A percentile compares a stretch with the other conserved stretches of the same genome.
phyloP scores from a whole-genome alignment of 768 basidiomycete species.

The Podaxis rugospora region DNA sequence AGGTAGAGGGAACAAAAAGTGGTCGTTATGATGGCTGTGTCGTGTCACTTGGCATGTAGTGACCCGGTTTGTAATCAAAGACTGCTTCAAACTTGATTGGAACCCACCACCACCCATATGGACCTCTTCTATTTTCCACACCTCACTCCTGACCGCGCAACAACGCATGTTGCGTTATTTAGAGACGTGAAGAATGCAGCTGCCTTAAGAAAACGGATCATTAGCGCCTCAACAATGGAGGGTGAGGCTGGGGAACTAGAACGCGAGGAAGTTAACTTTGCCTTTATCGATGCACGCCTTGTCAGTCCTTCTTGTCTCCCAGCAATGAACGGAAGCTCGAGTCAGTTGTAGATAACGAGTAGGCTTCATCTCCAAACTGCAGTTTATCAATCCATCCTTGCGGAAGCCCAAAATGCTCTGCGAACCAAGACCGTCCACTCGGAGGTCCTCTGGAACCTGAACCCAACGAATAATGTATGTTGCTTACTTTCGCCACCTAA shows the following conservation, averaged over 20 bases:
- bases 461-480: conserved; percentile 79
- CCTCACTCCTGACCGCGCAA: conserved; percentile 34
- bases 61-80: background rate
- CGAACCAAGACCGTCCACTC: conserved; percentile 70
- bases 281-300: conserved; percentile 82
- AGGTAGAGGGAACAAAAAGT: background rate
- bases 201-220: conserved; percentile 58
- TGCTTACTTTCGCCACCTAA: background rate
- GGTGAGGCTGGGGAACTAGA: conserved; percentile 63
- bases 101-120: conserved; percentile 29
- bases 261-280: conserved; percentile 80
- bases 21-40: background rate
- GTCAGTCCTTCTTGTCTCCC: conserved; percentile 39
- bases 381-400: conserved; percentile 74
- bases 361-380: conserved; percentile 79
- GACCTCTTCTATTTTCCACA: conserved; percentile 54
- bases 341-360: conserved; percentile 68
- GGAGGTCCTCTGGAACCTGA: conserved; percentile 84
- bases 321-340: background rate
- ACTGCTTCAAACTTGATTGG: background rate
- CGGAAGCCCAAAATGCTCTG: conserved; percentile 52
- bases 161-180: conserved; percentile 65
- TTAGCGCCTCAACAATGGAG: conserved; percentile 58
- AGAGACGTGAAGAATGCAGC: conserved; percentile 59
- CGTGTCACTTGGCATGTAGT: background rate